phyloP scores from a whole-genome alignment of 202 grass and related monocot genomes.

The Eragrostis tef region DNA sequence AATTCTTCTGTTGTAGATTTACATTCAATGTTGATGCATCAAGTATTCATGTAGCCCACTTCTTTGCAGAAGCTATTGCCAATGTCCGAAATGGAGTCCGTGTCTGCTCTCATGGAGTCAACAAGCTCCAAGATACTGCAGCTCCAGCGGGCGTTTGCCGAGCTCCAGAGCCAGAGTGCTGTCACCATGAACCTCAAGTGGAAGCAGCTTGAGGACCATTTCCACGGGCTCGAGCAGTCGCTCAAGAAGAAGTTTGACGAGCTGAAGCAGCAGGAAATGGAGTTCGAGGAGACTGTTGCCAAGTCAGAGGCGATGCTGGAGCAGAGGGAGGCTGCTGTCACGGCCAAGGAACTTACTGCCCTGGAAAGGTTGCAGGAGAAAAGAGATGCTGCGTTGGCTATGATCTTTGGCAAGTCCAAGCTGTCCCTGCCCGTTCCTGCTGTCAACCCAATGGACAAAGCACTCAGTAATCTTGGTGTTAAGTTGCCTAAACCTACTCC shows the following conservation, averaged over 20 bases:
- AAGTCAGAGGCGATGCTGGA: conserved; percentile 68
- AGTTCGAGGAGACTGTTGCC: conserved; percentile 58
- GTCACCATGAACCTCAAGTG: conserved; percentile 90
- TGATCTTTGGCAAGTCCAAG: conserved; percentile 78
- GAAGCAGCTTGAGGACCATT: conserved; percentile 96
- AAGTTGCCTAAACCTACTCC: conserved; percentile 51
- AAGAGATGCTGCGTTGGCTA: conserved; percentile 72
- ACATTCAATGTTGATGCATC: background rate
- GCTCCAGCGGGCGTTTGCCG: conserved; percentile 77
- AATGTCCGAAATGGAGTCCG: conserved; percentile 71
- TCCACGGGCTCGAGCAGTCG: conserved; percentile 83
- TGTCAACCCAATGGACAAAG: conserved; percentile 41
- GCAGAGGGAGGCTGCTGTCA: conserved; percentile 70
- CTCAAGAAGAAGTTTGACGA: conserved; percentile 79
- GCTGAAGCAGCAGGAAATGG: conserved; percentile 74
- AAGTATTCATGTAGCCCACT: background rate
- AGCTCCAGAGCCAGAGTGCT: conserved; percentile 74
- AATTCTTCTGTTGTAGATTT: no score
- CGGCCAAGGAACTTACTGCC: conserved; percentile 79
- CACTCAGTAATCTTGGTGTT: conserved; percentile 23
- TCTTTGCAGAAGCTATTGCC: conserved; percentile 30
- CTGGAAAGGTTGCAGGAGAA: conserved; percentile 86
- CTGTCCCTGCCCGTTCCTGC: conserved; percentile 46
- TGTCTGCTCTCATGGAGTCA: conserved; percentile 79
- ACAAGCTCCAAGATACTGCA: conserved; percentile 82